These are phyloP conservation scores for Cryptococcus wingfieldii DNA, from an alignment of 1,284 basidiomycete species.

Conservation along the genomic window DNA sequence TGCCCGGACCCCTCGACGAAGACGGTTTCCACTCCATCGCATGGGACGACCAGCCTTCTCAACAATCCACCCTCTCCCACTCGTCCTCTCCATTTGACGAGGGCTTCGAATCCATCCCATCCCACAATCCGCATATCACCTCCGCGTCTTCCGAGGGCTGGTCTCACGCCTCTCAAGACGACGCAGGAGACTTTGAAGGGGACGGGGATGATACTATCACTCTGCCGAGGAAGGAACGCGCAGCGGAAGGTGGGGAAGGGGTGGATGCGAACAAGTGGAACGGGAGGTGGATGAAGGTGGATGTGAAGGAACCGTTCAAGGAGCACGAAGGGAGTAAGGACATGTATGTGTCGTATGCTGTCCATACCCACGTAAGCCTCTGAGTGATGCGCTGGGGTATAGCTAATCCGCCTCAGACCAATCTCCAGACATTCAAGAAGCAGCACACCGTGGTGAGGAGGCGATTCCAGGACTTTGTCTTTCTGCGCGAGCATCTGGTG, in stretches of 20 bases:
- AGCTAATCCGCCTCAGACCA: conserved; percentile 31
- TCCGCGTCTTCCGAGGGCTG: not conserved
- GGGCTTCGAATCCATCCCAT: conserved; percentile 42
- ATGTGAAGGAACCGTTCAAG: conserved; percentile 87
- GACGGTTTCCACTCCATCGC: conserved; percentile 47
- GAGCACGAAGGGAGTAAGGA: conserved; percentile 95
- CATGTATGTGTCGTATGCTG: conserved; percentile 90
- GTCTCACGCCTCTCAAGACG: not conserved
- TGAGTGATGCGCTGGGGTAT: not conserved
- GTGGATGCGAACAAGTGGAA: conserved; percentile 60
- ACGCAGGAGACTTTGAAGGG: not conserved
- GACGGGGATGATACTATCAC: not conserved
- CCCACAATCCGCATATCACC: conserved; percentile 10
- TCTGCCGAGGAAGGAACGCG: not conserved
- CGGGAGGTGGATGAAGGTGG: conserved; percentile 71
- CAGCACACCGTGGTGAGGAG: conserved; percentile 71
- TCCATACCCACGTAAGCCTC: conserved; percentile 71
- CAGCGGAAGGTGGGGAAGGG: conserved; percentile 11
- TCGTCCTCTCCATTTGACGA: conserved; percentile 22
- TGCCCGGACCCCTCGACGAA: conserved; percentile 20
- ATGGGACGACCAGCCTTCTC: conserved; percentile 43
- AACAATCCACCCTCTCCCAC: not conserved
- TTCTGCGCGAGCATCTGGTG: conserved; percentile 80
- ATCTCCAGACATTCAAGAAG: conserved; percentile 34
- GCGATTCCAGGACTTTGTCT: conserved; percentile 96